Evolutionary conservation across 2,329 filamentous ascomycete species (phyloP).

Genomic region (Arthroderma uncinatum): DNA sequence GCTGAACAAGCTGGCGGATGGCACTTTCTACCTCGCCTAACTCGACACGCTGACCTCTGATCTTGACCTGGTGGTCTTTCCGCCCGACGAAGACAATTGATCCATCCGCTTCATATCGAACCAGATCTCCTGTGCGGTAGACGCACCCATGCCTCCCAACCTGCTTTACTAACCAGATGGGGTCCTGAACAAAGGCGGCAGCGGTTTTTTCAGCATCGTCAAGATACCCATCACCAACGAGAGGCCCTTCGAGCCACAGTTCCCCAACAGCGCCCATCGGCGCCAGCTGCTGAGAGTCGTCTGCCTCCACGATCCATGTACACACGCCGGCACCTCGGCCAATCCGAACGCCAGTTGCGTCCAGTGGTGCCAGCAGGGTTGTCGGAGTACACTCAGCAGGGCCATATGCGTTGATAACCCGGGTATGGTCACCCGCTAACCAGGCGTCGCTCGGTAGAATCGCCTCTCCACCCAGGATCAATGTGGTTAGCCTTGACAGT

Average conservation of each 20-base stretch:
- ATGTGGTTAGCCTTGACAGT: slow-evolving; percentile 27
- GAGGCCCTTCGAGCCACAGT: slow-evolving; percentile 30
- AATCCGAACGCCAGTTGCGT: slow-evolving; percentile 8
- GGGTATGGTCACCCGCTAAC: slow-evolving; percentile 20
- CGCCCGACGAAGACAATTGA: neutral
- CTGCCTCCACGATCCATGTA: slow-evolving; percentile 19
- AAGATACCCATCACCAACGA: slow-evolving; percentile 29
- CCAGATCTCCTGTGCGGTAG: slow-evolving; percentile 17
- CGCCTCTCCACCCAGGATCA: slow-evolving; percentile 25
- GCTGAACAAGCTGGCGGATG: neutral
- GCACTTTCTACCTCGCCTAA: slow-evolving; percentile 58
- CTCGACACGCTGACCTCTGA: neutral
- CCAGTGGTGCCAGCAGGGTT: slow-evolving; percentile 19
- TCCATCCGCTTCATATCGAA: neutral
- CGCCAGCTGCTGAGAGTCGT: slow-evolving; percentile 14
- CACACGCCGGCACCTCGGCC: slow-evolving; percentile 9
- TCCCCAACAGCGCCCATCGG: slow-evolving; percentile 33
- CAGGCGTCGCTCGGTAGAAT: slow-evolving; percentile 16
- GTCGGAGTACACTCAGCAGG: slow-evolving; percentile 8
- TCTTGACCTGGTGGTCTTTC: neutral
- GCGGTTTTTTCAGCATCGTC: slow-evolving; percentile 37
- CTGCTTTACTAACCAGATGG: slow-evolving; percentile 18
- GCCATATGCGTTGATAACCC: slow-evolving; percentile 31
- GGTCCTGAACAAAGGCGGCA: slow-evolving; percentile 41
- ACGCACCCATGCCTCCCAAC: slow-evolving; percentile 7